Conservation (phyloP, 805 yeast species). For the Lachancea mirantina region DNA sequence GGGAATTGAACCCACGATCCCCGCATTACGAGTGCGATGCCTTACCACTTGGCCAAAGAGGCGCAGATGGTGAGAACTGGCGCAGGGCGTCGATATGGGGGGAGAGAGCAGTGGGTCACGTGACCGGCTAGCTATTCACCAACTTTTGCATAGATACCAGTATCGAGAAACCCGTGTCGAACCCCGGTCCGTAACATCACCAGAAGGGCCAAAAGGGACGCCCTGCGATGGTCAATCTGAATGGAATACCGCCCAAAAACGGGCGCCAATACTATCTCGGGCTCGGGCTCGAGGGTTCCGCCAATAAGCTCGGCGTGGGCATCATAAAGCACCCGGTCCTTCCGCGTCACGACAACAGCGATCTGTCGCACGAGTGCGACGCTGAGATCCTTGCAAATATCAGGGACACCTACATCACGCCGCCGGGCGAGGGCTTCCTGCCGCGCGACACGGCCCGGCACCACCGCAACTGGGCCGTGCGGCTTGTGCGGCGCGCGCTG, state of each 20-base stretch:
- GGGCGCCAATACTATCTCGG: slow-evolving; percentile 52
- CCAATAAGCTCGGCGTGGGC: slow-evolving; percentile 94
- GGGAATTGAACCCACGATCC: slow-evolving; percentile 51
- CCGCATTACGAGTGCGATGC: slow-evolving; percentile 53
- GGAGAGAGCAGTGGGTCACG: too few species aligned
- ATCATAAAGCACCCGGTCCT: slow-evolving; percentile 60
- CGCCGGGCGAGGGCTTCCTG: slow-evolving; percentile 96
- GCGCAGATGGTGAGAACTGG: too few species aligned
- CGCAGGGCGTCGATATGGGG: too few species aligned
- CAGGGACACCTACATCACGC: slow-evolving; percentile 90
- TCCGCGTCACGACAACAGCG: slow-evolving; percentile 36
- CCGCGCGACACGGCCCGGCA: slow-evolving; percentile 97
- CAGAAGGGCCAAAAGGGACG: too few species aligned
- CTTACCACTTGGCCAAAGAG: slow-evolving; percentile 51
- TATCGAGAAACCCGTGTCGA: too few species aligned
- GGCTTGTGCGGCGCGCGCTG: slow-evolving; percentile 63
- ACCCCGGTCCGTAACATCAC: too few species aligned
- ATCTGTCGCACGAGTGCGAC: slow-evolving; percentile 45
- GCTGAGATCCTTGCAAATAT: slow-evolving; percentile 82
- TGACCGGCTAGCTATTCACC: too few species aligned
- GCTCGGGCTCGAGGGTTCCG: slow-evolving; percentile 93
- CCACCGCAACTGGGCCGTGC: slow-evolving; percentile 88
- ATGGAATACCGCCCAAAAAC: slow-evolving; percentile 24
- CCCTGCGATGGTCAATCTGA: slow-evolving; percentile 29
- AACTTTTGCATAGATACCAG: too few species aligned